Evolutionary conservation across 177 flowering plant genomes (phyloP).

Genomic region (Tripterygium wilfordii): DNA sequence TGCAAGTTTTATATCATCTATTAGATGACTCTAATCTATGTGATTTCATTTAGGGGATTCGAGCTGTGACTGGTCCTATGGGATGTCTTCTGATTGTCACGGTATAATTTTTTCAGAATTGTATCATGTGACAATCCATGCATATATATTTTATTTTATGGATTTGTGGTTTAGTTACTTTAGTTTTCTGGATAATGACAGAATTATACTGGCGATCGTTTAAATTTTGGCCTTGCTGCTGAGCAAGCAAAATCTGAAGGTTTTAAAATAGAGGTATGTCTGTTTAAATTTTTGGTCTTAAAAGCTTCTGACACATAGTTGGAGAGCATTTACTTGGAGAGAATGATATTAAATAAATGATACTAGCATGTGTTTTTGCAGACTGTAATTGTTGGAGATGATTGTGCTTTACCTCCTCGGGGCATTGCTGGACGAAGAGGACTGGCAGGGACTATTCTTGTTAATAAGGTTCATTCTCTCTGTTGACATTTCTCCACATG

Average conservation of each 20-base stretch:
- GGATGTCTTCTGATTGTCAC: constrained; percentile 93
- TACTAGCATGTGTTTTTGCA: constrained; percentile 18
- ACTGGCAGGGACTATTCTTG: constrained; percentile 91
- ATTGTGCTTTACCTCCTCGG: constrained; percentile 97
- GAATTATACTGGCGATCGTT: constrained; percentile 95
- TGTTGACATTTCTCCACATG: too few relatives aligned
- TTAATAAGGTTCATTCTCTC: constrained; percentile 64
- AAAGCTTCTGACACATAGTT: not conserved
- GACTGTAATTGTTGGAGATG: constrained; percentile 96
- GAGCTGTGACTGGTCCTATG: constrained; percentile 91
- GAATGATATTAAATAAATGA: not conserved
- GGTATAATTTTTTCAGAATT: constrained; percentile 39
- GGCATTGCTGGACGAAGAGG: constrained; percentile 96
- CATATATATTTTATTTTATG: too few relatives aligned
- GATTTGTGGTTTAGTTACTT: constrained; percentile 5
- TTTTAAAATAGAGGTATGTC: constrained; percentile 74
- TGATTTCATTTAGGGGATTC: constrained; percentile 64
- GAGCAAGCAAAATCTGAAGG: constrained; percentile 98
- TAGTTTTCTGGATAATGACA: constrained; percentile 22
- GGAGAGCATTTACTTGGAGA: not conserved
- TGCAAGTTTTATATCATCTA: not conserved
- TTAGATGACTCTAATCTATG: constrained; percentile 6
- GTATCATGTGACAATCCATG: too few relatives aligned
- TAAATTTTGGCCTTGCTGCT: constrained; percentile 95
- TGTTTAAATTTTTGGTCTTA: not conserved